A percentile compares a stretch with the other conserved stretches of the same genome.
These are phyloP conservation scores for Candida insectorum DNA, from an alignment of 805 yeast species.

Conservation along the genomic window DNA sequence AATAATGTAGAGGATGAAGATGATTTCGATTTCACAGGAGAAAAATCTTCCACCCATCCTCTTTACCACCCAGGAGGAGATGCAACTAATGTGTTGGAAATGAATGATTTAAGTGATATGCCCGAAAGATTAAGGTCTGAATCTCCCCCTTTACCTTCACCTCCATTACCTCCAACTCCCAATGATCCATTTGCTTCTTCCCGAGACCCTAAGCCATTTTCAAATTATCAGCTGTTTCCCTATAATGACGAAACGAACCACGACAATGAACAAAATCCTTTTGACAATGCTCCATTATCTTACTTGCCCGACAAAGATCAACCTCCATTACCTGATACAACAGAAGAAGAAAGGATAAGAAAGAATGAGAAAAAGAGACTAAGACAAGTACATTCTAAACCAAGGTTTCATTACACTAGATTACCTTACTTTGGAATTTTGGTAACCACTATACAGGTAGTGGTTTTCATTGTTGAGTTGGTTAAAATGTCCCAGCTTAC, in stretches of 20 bases:
- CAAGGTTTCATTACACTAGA: slow-evolving; percentile 34
- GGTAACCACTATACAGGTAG: slow-evolving; percentile 45
- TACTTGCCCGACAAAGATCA: slow-evolving; percentile 9
- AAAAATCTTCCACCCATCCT: neutral
- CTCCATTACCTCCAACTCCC: slow-evolving; percentile 6
- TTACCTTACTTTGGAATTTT: slow-evolving; percentile 40
- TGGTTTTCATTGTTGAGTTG: slow-evolving; percentile 61
- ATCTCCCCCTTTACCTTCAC: slow-evolving; percentile 1
- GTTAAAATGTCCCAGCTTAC: slow-evolving; percentile 55
- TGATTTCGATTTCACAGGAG: slow-evolving; percentile 12
- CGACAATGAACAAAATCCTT: slow-evolving; percentile 8
- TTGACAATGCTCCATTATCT: slow-evolving; percentile 2
- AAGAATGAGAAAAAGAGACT: slow-evolving; percentile 23
- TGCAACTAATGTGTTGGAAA: slow-evolving; percentile 9
- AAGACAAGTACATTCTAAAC: slow-evolving; percentile 21
- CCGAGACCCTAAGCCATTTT: neutral
- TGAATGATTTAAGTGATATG: slow-evolving; percentile 4
- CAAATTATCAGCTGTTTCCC: slow-evolving; percentile 8
- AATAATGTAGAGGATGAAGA: slow-evolving; percentile 6
- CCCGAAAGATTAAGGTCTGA: neutral
- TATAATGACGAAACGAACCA: slow-evolving; percentile 3
- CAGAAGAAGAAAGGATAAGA: slow-evolving; percentile 13
- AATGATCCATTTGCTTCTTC: no score
- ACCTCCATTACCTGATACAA: slow-evolving; percentile 11
- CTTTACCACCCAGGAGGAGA: neutral